Evolutionary conservation across 2,329 filamentous ascomycete genomes (phyloP).

Genomic region (Drechmeria coniospora): DNA sequence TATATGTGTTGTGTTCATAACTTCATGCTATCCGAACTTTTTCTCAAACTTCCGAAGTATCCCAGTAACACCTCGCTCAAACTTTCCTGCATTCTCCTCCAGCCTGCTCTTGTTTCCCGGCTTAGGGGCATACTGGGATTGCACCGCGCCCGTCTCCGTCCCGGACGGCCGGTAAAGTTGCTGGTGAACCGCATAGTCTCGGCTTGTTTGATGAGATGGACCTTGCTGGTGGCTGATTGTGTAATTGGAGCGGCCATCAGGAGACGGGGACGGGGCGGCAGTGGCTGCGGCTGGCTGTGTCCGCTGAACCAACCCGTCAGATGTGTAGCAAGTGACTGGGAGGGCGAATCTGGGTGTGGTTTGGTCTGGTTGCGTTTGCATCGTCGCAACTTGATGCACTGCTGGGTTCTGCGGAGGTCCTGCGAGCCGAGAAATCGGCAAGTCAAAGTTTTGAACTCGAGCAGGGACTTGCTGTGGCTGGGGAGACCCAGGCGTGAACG

Average conservation of each 20-base stretch:
- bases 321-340: too few relatives aligned
- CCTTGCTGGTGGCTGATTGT: constrained; percentile 20
- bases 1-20: too few relatives aligned
- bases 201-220: constrained; percentile 8
- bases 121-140: constrained; percentile 25
- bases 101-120: constrained; percentile 35
- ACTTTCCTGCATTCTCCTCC: constrained; percentile 47
- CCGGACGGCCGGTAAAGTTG: constrained; percentile 57
- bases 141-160: constrained; percentile 27
- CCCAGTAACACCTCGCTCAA: constrained; percentile 56
- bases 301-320: too few relatives aligned
- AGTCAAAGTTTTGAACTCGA: constrained; percentile 25
- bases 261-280: constrained; percentile 25
- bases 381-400: constrained; percentile 31
- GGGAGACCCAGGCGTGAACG: constrained; percentile 36
- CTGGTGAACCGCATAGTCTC: constrained; percentile 47
- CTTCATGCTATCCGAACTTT: constrained; percentile 47
- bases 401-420: constrained; percentile 24
- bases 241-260: constrained; percentile 42
- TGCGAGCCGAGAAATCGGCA: constrained; percentile 27
- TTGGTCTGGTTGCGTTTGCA: constrained; percentile 34
- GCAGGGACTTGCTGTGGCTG: constrained; percentile 29
- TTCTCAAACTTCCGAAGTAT: constrained; percentile 70
- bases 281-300: constrained; percentile 20
- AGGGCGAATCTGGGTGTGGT: too few relatives aligned